phyloP scores from a whole-genome alignment of 306 rosid species.

The Ormosia emarginata region DNA sequence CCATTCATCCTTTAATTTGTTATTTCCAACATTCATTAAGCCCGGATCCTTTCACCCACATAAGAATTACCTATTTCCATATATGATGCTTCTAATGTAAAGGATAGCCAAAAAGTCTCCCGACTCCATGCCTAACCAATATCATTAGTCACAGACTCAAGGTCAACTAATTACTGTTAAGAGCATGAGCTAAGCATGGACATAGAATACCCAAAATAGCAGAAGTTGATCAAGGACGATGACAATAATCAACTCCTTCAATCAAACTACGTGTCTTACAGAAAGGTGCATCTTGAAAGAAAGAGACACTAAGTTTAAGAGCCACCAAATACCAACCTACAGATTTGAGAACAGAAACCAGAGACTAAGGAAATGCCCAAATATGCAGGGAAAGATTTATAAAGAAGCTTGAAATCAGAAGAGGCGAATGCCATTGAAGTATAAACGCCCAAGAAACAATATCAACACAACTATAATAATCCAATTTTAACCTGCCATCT shows the following conservation, averaged over 20 bases:
- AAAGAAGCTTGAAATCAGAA: background rate
- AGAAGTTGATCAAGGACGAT: background rate
- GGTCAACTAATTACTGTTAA: background rate
- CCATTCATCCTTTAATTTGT: no score
- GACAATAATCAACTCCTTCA: background rate
- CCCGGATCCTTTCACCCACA: no score
- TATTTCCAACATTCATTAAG: no score
- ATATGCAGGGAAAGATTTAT: background rate
- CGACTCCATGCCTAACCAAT: background rate
- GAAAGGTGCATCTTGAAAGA: no score
- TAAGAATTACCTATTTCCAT: background rate
- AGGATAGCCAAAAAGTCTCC: background rate
- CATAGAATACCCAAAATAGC: background rate
- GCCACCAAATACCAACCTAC: no score
- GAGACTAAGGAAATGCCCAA: no score
- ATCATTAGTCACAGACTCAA: background rate
- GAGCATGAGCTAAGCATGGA: background rate
- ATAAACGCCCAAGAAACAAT: background rate
- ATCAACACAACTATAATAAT: background rate
- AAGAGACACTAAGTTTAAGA: no score
- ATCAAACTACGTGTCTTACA: no score
- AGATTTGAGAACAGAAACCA: no score
- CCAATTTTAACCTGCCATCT: no score
- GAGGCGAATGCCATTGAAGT: background rate
- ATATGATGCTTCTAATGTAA: background rate